phyloP scores from a whole-genome alignment of 164 flowering plant genomes.

The Liquidambar formosana region DNA sequence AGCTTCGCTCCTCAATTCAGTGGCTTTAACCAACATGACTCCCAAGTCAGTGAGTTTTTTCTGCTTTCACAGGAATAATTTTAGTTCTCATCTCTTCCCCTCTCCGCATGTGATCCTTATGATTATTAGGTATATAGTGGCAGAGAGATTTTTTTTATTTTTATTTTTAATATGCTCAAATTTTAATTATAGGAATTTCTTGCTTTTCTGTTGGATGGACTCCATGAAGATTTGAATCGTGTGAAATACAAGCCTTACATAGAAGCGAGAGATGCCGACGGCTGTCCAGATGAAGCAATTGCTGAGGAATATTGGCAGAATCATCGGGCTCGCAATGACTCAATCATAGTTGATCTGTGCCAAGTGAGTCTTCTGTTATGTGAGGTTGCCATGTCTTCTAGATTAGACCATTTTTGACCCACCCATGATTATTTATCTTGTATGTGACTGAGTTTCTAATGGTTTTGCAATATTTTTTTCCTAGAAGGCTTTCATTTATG shows the following conservation, averaged over 20 bases:
- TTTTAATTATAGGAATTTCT: conserved; percentile 64
- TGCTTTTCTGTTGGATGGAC: conserved; percentile 92
- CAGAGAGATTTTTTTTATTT: conserved; percentile 1
- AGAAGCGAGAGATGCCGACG: conserved; percentile 81
- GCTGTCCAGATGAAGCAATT: conserved; percentile 66
- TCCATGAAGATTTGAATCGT: conserved; percentile 94
- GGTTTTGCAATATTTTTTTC: neutral
- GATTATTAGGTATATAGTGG: neutral
- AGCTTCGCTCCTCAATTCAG: conserved; percentile 73
- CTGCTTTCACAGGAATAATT: neutral
- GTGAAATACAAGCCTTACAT: conserved; percentile 84
- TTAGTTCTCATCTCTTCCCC: neutral
- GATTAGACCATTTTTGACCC: neutral
- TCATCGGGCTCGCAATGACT: conserved; percentile 87
- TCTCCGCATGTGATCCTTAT: neutral
- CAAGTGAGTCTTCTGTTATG: conserved; percentile 53
- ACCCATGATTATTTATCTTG: no score
- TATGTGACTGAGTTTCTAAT: no score
- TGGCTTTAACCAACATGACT: conserved; percentile 82
- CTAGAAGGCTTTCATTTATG: neutral
- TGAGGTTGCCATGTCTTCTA: neutral
- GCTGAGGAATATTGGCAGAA: conserved; percentile 91
- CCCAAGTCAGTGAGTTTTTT: conserved; percentile 48
- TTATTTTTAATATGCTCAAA: conserved; percentile 7
- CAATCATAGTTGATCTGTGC: conserved; percentile 84